Conservation (phyloP, 768 basidiomycete genomes). For the Pisolithus tinctorius region DNA sequence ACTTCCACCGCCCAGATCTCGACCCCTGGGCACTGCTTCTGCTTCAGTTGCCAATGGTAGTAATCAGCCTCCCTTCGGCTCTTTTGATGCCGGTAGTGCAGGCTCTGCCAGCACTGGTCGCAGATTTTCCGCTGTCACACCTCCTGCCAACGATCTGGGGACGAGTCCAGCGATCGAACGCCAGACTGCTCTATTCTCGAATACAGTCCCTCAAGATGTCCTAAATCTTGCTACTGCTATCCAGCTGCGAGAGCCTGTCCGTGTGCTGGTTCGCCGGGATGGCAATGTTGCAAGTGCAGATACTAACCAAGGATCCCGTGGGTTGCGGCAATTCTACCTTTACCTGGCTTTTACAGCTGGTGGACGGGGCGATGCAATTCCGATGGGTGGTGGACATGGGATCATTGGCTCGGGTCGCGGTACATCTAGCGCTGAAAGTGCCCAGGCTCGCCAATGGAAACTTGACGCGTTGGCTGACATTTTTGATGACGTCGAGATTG, state of each 20-base stretch:
- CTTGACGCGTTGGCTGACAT: conserved; percentile 86
- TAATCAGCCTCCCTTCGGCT: conserved; percentile 39
- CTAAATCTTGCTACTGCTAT: conserved; percentile 91
- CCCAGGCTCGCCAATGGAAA: conserved; percentile 91
- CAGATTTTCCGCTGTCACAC: conserved; percentile 51
- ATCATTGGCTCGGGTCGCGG: conserved; percentile 93
- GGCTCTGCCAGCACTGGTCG: conserved; percentile 36
- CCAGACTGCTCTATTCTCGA: conserved; percentile 93
- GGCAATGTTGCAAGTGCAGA: conserved; percentile 71
- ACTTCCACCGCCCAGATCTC: conserved; percentile 81
- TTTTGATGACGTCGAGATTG: conserved; percentile 79
- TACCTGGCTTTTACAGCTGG: conserved; percentile 93
- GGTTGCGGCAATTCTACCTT: conserved; percentile 91
- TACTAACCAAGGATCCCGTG: conserved; percentile 67
- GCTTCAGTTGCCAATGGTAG: conserved; percentile 25
- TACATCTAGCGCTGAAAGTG: conserved; percentile 72
- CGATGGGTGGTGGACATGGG: conserved; percentile 58
- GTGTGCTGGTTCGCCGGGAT: conserved; percentile 93
- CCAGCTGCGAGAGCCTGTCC: conserved; percentile 90
- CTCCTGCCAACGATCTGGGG: conserved; percentile 35
- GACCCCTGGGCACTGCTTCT: conserved; percentile 36
- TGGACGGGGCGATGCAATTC: conserved; percentile 53
- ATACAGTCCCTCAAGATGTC: conserved; percentile 97
- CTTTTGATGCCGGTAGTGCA: conserved; percentile 38
- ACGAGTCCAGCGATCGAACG: conserved; percentile 54